A percentile compares a stretch with the other conserved stretches of the same genome.
Evolutionary conservation across 768 basidiomycete genomes (phyloP).

Genomic region (Pholiota molesta): DNA sequence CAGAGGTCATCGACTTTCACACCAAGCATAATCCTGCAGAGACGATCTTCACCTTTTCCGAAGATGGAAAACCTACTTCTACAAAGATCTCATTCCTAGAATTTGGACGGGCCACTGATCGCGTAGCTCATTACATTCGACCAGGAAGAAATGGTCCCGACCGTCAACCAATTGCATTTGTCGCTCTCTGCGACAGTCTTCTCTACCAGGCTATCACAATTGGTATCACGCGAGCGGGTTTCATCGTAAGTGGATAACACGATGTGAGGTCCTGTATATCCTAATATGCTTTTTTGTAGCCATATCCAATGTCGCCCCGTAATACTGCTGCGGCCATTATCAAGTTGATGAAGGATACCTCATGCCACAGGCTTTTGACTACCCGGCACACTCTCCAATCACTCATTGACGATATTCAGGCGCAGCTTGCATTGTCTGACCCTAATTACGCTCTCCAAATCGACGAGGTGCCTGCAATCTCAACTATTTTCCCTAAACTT

Average conservation of each 20-base stretch:
- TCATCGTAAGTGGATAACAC: constrained; percentile 28
- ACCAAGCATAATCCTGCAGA: constrained; percentile 31
- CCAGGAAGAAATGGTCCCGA: constrained; percentile 26
- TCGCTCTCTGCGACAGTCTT: constrained; percentile 35
- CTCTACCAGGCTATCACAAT: constrained; percentile 44
- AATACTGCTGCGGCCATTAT: constrained; percentile 37
- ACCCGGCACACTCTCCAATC: constrained; percentile 29
- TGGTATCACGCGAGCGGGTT: constrained; percentile 40
- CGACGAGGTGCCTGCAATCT: constrained; percentile 35
- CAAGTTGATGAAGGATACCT: constrained; percentile 37
- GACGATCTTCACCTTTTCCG: constrained; percentile 33
- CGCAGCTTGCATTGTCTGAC: constrained; percentile 17
- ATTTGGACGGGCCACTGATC: constrained; percentile 47
- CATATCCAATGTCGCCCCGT: constrained; percentile 44
- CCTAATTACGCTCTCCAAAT: constrained; percentile 26
- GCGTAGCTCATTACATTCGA: constrained; percentile 39
- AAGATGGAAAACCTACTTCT: constrained; percentile 17
- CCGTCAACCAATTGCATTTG: constrained; percentile 37
- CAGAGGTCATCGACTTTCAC: constrained; percentile 35
- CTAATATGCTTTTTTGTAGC: constrained; percentile 24
- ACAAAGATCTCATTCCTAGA: constrained; percentile 41
- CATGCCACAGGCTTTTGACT: constrained; percentile 41
- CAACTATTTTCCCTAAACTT: constrained; percentile 41
- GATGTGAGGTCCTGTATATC: no score
- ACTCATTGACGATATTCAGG: constrained; percentile 32